phyloP scores from a whole-genome alignment of 2,329 filamentous ascomycete species.

The Arachnopeziza araneosa region DNA sequence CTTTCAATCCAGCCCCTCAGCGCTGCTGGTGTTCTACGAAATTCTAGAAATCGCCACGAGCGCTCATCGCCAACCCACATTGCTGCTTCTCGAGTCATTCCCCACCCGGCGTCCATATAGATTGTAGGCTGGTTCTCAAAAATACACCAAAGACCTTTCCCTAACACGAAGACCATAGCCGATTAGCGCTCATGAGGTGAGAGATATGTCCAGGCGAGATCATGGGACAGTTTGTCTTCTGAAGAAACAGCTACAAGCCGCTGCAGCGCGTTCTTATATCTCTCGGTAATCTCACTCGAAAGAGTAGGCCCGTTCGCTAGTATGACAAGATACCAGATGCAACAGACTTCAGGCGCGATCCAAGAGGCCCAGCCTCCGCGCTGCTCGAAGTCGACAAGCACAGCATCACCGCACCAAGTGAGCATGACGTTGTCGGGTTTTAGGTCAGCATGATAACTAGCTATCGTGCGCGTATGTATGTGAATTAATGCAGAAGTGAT shows the following conservation, averaged over 20 bases:
- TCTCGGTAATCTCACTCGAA: neutral
- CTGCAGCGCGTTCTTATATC: neutral
- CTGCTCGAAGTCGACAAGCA: slow-evolving; percentile 60
- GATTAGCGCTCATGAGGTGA: slow-evolving; percentile 46
- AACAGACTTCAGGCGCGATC: slow-evolving; percentile 54
- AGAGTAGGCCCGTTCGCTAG: neutral
- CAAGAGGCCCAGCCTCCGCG: slow-evolving; percentile 59
- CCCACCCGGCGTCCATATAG: neutral
- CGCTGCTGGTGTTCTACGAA: slow-evolving; percentile 39
- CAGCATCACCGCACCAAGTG: slow-evolving; percentile 20
- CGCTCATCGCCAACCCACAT: no score
- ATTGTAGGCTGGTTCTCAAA: slow-evolving; percentile 49
- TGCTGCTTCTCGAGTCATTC: slow-evolving; percentile 45
- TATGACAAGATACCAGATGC: slow-evolving; percentile 46
- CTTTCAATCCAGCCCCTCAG: slow-evolving; percentile 44
- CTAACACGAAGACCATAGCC: slow-evolving; percentile 58
- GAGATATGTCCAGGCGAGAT: slow-evolving; percentile 50
- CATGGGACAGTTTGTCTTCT: slow-evolving; percentile 43
- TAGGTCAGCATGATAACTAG: slow-evolving; percentile 9
- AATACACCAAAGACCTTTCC: slow-evolving; percentile 57
- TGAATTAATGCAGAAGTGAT: no score
- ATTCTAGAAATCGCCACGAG: slow-evolving; percentile 54
- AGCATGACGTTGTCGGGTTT: neutral
- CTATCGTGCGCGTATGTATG: no score
- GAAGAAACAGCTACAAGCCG: neutral